Evolutionary conservation across 805 yeast species (phyloP), one percentile per base, ranked within the genome.

Genomic region (Starmera quercuum): DNA sequence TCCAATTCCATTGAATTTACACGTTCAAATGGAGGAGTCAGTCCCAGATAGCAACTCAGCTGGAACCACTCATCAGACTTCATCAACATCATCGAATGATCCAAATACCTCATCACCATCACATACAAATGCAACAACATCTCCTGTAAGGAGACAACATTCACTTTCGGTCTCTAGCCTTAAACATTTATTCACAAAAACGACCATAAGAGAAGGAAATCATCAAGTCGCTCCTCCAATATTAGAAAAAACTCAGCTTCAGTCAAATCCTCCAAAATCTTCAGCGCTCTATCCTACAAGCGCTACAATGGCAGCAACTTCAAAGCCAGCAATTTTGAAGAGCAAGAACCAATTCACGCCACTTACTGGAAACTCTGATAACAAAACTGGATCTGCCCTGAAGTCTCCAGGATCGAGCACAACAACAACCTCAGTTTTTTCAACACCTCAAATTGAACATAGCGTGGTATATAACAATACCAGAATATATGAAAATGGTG

Each of bases 401-500:
- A 7, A 12, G 26, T 23, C 28, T 13, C 28, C 18, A 15, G 26
- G 26, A 24, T 27, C 20, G 5, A 4, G 4, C 7, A 19, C 30
- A 12, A 27, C 15, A 16, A 10, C 18, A 4, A 18, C 23, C 7
- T 9, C 9, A 5, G 17, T 13, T 6, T 17, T 14, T 14, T 20
- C 32, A 7, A 10, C 31, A 16, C 22, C 24, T 20, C 10, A 15
- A 22, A 4, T 12, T n/a, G 19, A 31, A 18, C 18, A 11, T n/a
- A 20, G 7, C 25, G 9, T 5, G 7, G 37, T 40, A 15, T 46
- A 41, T 20, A 50, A 49, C 5, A 18, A 42, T 5, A 21, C 45
- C 4, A 40, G 38, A 23, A 15, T 49, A 1, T 51, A 30, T 32
- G 49, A 44, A 7, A 45, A 51, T 31, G 47, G 50, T 3, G 16